Evolutionary conservation across 768 basidiomycete genomes (phyloP).

Genomic region (Lentinula sp.): DNA sequence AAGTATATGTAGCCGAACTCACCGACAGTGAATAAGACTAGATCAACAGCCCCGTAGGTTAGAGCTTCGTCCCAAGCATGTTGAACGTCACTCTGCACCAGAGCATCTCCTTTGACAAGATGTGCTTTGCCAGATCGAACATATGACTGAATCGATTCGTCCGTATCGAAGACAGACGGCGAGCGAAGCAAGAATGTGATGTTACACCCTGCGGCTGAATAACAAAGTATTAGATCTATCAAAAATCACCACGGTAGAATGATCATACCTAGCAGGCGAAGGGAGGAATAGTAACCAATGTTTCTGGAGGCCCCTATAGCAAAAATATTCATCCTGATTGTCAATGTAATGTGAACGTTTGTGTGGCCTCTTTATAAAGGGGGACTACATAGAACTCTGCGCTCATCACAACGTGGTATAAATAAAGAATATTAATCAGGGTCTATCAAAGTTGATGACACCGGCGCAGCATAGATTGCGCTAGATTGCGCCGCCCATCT

Average conservation of each 20-base stretch:
- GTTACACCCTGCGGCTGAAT: constrained; percentile 46
- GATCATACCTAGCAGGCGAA: constrained; percentile 40
- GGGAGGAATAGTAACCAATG: constrained; percentile 44
- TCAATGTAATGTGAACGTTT: not conserved
- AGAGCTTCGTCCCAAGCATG: constrained; percentile 44
- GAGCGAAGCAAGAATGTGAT: constrained; percentile 62
- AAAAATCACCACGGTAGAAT: not conserved
- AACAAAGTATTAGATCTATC: not conserved
- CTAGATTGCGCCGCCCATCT: too few species aligned
- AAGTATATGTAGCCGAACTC: constrained; percentile 10
- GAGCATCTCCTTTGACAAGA: constrained; percentile 57
- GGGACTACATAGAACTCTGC: too few species aligned
- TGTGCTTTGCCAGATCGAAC: constrained; percentile 45
- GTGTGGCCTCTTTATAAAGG: too few species aligned
- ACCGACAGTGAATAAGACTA: constrained; percentile 61
- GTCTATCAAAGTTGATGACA: too few species aligned
- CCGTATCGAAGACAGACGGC: constrained; percentile 44
- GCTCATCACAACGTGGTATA: too few species aligned
- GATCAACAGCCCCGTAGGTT: constrained; percentile 34
- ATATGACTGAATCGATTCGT: constrained; percentile 46
- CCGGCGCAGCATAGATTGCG: too few species aligned
- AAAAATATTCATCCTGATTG: constrained; percentile 29
- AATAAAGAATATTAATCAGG: too few species aligned
- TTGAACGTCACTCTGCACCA: constrained; percentile 43
- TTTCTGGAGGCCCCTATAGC: constrained; percentile 50